Base-by-base conservation (phyloP, 1,284 basidiomycete genomes). In the Heterobasidion parviporum region DNA sequence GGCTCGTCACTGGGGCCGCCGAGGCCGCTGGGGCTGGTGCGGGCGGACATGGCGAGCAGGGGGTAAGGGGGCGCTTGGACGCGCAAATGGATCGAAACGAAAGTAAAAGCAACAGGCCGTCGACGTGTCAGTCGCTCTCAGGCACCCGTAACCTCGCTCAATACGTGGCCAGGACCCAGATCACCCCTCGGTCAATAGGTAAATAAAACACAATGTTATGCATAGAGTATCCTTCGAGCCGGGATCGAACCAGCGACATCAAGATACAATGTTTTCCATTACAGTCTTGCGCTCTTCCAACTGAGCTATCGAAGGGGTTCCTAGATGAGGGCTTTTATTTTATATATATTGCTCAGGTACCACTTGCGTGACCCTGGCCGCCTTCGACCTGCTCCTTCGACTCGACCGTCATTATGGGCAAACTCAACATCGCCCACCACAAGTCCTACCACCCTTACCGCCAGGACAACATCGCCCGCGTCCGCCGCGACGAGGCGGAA, bases 361-460 rank as follows among this genome's bases (percentile, higher is more conserved):
- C 8, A 7, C 20, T 46, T 46, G 44, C 16, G n/a, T 12, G 12
- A 12, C 46, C n/a, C 18, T 10, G 18, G 5, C 18, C 46, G 10
- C 5, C 34, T 18, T 34, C 26, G 18, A 50, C n/a, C 15, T 26
- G 15, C 15, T 51, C 15, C n/a, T 51, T 34, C 35, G 7, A 12
- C n/a, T 50, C 48, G 8, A 20, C 32, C 15, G 33, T 34, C 47
- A 51, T 52, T 20, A 91, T 91, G 89, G 87, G 87, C 20, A 89
- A 89, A 64, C 77, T 91, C 36, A 89, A 89, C 67, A 92, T 91
- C 65, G 89, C 90, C 6, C 90, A 92, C 67, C 91, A 93, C 75
- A 94, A 94, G 68, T 91, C 88, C 2, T 93, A 93, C 67, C 91
- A 93, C 63, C 91, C 88, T 0, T 92, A 93, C 67, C 76, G 89